Percentiles rank a stretch among this genome's conserved stretches.
phyloP scores from a whole-genome alignment of 306 rosid species.

The Arachis stenosperma region DNA sequence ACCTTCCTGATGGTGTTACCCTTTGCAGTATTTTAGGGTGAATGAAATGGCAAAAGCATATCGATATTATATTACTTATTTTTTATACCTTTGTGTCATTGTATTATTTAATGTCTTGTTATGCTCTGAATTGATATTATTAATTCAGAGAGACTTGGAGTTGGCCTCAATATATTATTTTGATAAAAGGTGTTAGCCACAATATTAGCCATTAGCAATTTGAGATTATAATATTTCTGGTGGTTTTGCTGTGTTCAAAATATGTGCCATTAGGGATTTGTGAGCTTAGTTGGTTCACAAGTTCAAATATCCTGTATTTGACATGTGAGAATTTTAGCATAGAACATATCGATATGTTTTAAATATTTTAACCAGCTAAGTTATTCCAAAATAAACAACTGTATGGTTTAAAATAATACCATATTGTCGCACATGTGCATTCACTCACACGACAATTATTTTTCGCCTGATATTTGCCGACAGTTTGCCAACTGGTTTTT shows the following conservation, averaged over 20 bases:
- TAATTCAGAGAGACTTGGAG: background rate
- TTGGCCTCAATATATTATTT: background rate
- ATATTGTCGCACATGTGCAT: background rate
- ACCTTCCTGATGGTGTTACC: background rate
- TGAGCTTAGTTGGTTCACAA: background rate
- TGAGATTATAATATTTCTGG: background rate
- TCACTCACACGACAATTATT: slow-evolving; percentile 1
- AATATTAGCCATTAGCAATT: slow-evolving; percentile 1
- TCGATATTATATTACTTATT: background rate
- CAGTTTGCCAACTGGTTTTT: slow-evolving; percentile 18
- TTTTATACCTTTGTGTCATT: background rate
- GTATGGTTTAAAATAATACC: background rate
- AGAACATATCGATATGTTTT: background rate
- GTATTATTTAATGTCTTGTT: background rate
- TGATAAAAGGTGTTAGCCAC: too few species aligned
- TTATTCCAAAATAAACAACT: slow-evolving; percentile 10
- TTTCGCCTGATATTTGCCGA: slow-evolving; percentile 27
- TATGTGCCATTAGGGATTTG: slow-evolving; percentile 1
- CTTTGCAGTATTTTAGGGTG: background rate
- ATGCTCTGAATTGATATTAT: background rate
- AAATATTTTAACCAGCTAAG: background rate
- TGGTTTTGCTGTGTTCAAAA: background rate
- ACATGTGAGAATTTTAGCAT: slow-evolving; percentile 14
- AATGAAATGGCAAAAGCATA: background rate
- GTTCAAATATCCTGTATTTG: background rate